These are phyloP conservation scores for Chalciporus pseudorubinellus DNA, from an alignment of 768 basidiomycete species.

Conservation along the genomic window DNA sequence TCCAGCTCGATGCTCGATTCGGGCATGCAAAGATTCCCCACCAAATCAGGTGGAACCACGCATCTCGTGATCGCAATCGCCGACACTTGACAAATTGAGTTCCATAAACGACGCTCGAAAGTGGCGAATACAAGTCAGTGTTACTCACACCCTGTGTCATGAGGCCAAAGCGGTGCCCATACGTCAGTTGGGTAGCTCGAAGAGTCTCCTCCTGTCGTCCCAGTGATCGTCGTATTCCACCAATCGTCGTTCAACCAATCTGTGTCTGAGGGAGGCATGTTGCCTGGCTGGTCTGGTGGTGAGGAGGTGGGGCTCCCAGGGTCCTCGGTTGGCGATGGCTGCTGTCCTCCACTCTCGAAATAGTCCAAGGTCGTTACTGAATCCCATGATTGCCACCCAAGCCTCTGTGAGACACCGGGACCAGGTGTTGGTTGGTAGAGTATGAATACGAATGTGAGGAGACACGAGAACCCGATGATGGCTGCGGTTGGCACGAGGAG, in stretches of 20 bases:
- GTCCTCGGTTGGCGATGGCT: background rate
- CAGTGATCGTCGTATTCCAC: conserved; percentile 16
- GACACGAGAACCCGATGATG: conserved; percentile 62
- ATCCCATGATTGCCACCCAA: conserved; percentile 93
- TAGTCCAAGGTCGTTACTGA: conserved; percentile 40
- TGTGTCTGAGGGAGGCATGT: conserved; percentile 13
- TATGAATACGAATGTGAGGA: conserved; percentile 75
- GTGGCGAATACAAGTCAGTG: background rate
- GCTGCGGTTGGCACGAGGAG: conserved; percentile 58
- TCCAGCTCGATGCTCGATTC: conserved; percentile 67
- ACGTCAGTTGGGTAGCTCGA: conserved; percentile 75
- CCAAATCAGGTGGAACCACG: conserved; percentile 56
- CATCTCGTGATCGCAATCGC: conserved; percentile 76
- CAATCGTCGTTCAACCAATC: conserved; percentile 15
- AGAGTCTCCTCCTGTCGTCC: conserved; percentile 40
- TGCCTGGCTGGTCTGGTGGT: conserved; percentile 8
- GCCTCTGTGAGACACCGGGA: conserved; percentile 63
- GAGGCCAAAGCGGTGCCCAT: conserved; percentile 26
- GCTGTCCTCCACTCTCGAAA: background rate
- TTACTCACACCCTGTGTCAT: conserved; percentile 29
- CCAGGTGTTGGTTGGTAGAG: conserved; percentile 78
- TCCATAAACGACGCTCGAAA: background rate
- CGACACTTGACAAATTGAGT: conserved; percentile 60
- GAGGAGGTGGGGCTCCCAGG: conserved; percentile 4
- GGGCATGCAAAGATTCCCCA: conserved; percentile 64